A percentile compares a stretch with the other conserved stretches of the same genome.
Conservation (phyloP, 371 early-diverging fungal genomes). For the Mortierella sp. region DNA sequence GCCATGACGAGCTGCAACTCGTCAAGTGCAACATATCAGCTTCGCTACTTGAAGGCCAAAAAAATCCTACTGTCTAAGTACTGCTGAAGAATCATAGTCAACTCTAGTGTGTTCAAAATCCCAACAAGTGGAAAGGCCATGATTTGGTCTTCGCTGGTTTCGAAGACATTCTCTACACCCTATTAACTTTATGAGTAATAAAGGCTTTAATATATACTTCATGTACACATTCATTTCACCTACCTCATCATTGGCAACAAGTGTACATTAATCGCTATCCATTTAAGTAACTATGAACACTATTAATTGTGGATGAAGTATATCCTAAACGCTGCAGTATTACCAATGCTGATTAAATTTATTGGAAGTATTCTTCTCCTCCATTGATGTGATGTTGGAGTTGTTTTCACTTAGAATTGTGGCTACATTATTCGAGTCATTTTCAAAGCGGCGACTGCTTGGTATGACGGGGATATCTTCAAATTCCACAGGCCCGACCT, state of each 20-base stretch:
- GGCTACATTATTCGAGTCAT: not conserved
- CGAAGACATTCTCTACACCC: not conserved
- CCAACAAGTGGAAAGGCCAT: not conserved
- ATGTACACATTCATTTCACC: too few species aligned
- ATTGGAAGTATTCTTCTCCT: not conserved
- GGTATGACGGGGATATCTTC: not conserved
- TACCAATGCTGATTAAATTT: not conserved
- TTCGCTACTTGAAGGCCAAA: too few species aligned
- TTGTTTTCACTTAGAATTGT: not conserved
- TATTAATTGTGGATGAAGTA: not conserved
- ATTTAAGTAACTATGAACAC: not conserved
- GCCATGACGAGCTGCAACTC: not conserved
- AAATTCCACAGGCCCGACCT: slow-evolving; percentile 6
- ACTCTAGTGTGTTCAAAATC: not conserved
- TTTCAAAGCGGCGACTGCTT: not conserved
- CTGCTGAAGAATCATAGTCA: too few species aligned
- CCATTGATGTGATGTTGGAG: not conserved
- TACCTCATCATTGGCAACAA: not conserved
- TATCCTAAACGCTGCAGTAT: not conserved
- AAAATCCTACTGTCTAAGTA: too few species aligned
- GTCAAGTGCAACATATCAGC: too few species aligned
- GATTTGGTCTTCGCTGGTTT: not conserved
- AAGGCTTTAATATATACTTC: too few species aligned
- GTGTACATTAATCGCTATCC: not conserved
- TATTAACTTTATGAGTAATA: not conserved